Evolutionary conservation across 2,329 filamentous ascomycete genomes (phyloP).

Genomic region (Chlorencoelia australis): DNA sequence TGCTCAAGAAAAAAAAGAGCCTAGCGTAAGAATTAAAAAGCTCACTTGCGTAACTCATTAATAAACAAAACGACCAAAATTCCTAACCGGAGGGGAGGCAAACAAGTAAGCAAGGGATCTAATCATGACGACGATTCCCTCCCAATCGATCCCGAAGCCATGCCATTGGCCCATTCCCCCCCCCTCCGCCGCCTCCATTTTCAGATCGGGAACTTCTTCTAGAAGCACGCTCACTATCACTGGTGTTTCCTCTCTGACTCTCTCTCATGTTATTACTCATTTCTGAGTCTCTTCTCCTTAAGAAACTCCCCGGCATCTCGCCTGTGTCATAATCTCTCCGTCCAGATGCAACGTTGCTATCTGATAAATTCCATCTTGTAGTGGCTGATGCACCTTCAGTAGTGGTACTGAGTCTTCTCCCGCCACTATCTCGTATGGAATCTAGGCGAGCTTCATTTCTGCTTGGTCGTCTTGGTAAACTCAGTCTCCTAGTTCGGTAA

Average conservation of each 20-base stretch:
- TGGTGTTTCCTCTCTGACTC: slow-evolving; percentile 16
- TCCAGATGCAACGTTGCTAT: too few species aligned
- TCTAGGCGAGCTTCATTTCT: slow-evolving; percentile 24
- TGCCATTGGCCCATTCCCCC: slow-evolving; percentile 9
- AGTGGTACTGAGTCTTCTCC: too few species aligned
- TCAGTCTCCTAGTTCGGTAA: slow-evolving; percentile 12
- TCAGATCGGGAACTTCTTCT: slow-evolving; percentile 15
- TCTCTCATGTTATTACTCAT: slow-evolving; percentile 9
- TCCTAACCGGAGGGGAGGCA: too few species aligned
- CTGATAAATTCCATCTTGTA: too few species aligned
- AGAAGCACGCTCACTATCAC: slow-evolving; percentile 20
- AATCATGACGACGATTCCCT: too few species aligned
- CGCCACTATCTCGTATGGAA: slow-evolving; percentile 17
- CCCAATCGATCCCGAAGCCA: slow-evolving; percentile 22
- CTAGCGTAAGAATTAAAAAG: too few species aligned
- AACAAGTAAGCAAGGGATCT: too few species aligned
- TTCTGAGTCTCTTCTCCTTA: slow-evolving; percentile 12
- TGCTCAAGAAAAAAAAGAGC: too few species aligned
- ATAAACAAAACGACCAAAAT: too few species aligned
- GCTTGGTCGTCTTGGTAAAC: slow-evolving; percentile 8
- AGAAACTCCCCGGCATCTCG: slow-evolving; percentile 15
- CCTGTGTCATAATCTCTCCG: too few species aligned
- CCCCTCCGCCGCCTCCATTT: slow-evolving; percentile 5
- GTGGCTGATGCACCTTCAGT: too few species aligned
- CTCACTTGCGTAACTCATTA: too few species aligned